Percentiles rank a stretch among this genome's conserved stretches.
Conservation (phyloP, 2,329 filamentous ascomycete genomes). For the Escovopsis sp. region DNA sequence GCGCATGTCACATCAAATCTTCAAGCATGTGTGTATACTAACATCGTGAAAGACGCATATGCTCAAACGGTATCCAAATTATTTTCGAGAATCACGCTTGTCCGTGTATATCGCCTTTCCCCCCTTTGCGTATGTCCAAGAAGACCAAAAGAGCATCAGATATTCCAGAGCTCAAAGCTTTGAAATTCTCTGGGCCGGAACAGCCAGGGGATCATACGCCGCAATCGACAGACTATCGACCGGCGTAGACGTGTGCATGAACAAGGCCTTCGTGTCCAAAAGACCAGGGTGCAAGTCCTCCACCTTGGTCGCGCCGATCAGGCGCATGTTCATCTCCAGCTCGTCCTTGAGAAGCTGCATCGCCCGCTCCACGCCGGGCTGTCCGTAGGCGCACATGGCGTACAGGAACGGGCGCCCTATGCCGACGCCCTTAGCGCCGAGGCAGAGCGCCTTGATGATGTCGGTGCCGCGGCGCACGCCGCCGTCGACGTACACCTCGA, state of each 20-base stretch:
- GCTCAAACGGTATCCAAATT: too few species aligned
- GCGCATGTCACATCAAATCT: too few species aligned
- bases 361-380: constrained; percentile 74
- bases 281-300: constrained; percentile 68
- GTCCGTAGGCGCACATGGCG: constrained; percentile 86
- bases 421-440: constrained; percentile 83
- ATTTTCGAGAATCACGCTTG: too few species aligned
- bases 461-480: constrained; percentile 83
- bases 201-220: constrained; percentile 40
- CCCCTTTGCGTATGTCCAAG: too few species aligned
- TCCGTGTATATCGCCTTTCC: too few species aligned
- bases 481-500: constrained; percentile 86
- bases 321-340: constrained; percentile 97
- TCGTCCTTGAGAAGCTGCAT: constrained; percentile 92
- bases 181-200: constrained; percentile 36
- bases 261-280: constrained; percentile 61
- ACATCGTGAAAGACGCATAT: too few species aligned
- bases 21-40: too few species aligned
- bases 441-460: constrained; percentile 85
- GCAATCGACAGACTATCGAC: constrained; percentile 30
- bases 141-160: too few species aligned
- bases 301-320: constrained; percentile 67
- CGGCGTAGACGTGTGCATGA: constrained; percentile 34
- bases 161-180: constrained; percentile 28
- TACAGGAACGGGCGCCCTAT: constrained; percentile 92